Evolutionary conservation across 805 yeast species (phyloP).

Genomic region (Ogataea trehaloabstinens): DNA sequence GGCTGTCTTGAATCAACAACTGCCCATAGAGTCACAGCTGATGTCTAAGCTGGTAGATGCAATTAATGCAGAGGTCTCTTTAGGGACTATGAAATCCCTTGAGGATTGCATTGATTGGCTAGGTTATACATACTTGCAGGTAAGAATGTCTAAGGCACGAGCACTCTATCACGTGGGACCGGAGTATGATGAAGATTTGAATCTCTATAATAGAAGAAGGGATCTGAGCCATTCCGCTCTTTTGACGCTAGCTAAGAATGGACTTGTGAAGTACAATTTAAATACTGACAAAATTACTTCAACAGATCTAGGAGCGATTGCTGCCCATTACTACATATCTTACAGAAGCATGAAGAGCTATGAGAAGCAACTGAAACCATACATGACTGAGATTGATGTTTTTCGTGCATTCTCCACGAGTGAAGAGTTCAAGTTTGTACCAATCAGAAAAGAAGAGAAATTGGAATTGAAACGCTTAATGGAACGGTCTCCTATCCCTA

Average conservation of each 20-base stretch:
- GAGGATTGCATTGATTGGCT: constrained; percentile 81
- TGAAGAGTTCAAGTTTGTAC: constrained; percentile 79
- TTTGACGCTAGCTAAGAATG: constrained; percentile 49
- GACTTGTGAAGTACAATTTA: constrained; percentile 59
- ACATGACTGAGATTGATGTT: constrained; percentile 68
- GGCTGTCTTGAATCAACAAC: constrained; percentile 85
- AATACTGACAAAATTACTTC: constrained; percentile 46
- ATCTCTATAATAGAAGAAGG: constrained; percentile 50
- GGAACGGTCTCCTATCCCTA: constrained; percentile 82
- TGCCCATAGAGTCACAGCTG: constrained; percentile 90
- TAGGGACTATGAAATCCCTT: constrained; percentile 59
- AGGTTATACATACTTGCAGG: constrained; percentile 71
- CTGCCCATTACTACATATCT: constrained; percentile 83
- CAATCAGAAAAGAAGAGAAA: constrained; percentile 85
- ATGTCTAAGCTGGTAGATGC: constrained; percentile 68
- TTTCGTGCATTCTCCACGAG: constrained; percentile 76
- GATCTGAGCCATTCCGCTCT: constrained; percentile 81
- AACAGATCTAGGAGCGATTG: constrained; percentile 76
- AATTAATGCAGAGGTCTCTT: constrained; percentile 82
- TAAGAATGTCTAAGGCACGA: constrained; percentile 76
- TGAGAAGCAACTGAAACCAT: constrained; percentile 59
- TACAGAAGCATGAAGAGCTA: constrained; percentile 71
- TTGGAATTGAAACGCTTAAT: constrained; percentile 65
- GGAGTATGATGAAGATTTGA: constrained; percentile 52
- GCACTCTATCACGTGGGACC: constrained; percentile 71